phyloP scores from a whole-genome alignment of 176 grass and related monocot species.

The sorghum (Sorghum bicolor) region DNA sequence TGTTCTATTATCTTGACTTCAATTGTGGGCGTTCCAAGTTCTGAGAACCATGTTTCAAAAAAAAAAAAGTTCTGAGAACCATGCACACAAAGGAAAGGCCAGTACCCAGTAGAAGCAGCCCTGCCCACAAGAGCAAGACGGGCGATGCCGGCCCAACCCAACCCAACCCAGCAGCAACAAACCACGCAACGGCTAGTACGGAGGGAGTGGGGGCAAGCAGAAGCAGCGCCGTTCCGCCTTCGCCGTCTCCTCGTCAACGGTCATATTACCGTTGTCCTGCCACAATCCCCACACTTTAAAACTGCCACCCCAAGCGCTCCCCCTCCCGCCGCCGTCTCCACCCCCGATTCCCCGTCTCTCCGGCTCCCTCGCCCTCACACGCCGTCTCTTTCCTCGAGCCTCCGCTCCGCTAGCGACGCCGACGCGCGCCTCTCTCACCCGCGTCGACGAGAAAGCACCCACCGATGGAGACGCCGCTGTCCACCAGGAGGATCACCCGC shows the following conservation, averaged over 20 bases:
- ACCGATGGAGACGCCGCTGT: conserved; percentile 65
- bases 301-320: background rate
- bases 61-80: no score
- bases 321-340: background rate
- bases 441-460: background rate
- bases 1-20: no score
- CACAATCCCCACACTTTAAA: background rate
- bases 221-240: background rate
- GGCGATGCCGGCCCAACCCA: background rate
- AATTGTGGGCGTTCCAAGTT: no score
- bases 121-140: background rate
- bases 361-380: background rate
- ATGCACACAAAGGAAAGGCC: no score
- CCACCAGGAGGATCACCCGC: conserved; percentile 48
- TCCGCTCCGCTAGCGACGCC: background rate
- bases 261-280: conserved; percentile 46
- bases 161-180: background rate
- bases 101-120: no score
- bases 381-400: background rate
- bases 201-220: background rate
- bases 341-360: background rate
- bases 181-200: background rate
- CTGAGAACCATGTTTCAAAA: no score
- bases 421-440: background rate
- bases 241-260: conserved; percentile 29